phyloP scores from a whole-genome alignment of 169 alveolate genomes.

The Ichthyophthirius multifiliis region DNA sequence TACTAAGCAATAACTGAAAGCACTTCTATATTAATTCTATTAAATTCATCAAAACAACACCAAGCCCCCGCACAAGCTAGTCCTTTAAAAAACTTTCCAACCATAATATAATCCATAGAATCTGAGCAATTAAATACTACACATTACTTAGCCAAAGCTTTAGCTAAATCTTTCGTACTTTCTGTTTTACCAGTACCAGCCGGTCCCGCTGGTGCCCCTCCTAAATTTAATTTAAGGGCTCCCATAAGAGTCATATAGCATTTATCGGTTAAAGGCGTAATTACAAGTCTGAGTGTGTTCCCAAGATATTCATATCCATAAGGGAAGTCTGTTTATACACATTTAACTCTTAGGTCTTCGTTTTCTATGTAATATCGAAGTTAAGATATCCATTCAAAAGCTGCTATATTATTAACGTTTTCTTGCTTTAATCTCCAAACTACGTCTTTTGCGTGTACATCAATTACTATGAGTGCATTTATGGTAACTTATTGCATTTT shows the following conservation, averaged over 20 bases:
- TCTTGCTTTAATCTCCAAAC: slow-evolving; percentile 75
- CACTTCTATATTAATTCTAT: slow-evolving; percentile 84
- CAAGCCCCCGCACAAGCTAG: slow-evolving; percentile 85
- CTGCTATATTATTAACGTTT: slow-evolving; percentile 66
- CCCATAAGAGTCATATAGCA: slow-evolving; percentile 90
- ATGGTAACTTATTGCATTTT: slow-evolving; percentile 85
- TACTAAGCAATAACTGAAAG: slow-evolving; percentile 79
- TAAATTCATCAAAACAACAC: slow-evolving; percentile 86
- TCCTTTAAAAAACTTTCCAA: slow-evolving; percentile 90
- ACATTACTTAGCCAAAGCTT: slow-evolving; percentile 86
- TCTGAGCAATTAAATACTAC: slow-evolving; percentile 90
- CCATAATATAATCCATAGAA: slow-evolving; percentile 87
- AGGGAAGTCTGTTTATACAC: slow-evolving; percentile 88
- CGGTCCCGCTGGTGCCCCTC: slow-evolving; percentile 93
- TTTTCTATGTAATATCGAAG: slow-evolving; percentile 91
- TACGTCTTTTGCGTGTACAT: slow-evolving; percentile 95
- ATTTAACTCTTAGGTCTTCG: slow-evolving; percentile 86
- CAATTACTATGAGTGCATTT: slow-evolving; percentile 92
- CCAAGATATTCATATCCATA: slow-evolving; percentile 91
- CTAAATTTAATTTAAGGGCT: slow-evolving; percentile 81
- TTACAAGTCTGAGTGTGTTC: slow-evolving; percentile 84
- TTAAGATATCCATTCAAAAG: slow-evolving; percentile 91
- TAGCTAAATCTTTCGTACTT: slow-evolving; percentile 88
- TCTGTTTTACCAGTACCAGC: slow-evolving; percentile 92
- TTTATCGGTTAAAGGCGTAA: slow-evolving; percentile 90